These are phyloP conservation scores for Rhizopogon salebrosus DNA, from an alignment of 768 basidiomycete genomes.

Conservation along the genomic window DNA sequence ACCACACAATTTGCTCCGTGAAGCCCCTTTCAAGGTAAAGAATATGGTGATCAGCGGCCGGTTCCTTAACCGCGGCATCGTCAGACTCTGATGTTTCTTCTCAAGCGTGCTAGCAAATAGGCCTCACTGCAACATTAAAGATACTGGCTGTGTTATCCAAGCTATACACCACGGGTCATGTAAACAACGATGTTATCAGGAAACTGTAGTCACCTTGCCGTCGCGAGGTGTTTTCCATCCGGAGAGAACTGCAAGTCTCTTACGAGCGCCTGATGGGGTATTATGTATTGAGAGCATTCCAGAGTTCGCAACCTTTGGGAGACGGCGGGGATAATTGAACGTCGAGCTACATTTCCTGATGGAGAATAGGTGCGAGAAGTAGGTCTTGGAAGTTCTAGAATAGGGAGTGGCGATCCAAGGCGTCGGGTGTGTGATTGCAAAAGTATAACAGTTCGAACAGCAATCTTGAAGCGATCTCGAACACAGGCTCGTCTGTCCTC, in stretches of 20 bases:
- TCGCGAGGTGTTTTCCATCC: slow-evolving; percentile 47
- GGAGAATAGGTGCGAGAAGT: not conserved
- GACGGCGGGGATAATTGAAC: not conserved
- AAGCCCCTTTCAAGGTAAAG: slow-evolving; percentile 49
- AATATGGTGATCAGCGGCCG: slow-evolving; percentile 39
- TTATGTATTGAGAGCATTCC: slow-evolving; percentile 35
- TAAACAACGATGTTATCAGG: slow-evolving; percentile 3
- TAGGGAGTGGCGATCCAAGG: not conserved
- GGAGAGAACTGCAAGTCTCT: slow-evolving; percentile 53
- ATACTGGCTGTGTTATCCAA: slow-evolving; percentile 49
- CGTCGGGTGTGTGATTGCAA: slow-evolving; percentile 16
- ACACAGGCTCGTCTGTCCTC: slow-evolving; percentile 23
- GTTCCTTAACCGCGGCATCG: slow-evolving; percentile 28
- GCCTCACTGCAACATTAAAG: slow-evolving; percentile 40
- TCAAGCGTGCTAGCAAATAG: not conserved
- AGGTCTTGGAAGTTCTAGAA: not conserved
- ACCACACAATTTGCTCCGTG: slow-evolving; percentile 54
- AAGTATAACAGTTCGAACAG: slow-evolving; percentile 46
- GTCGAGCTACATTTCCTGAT: not conserved
- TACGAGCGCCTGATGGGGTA: slow-evolving; percentile 48
- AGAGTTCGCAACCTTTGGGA: slow-evolving; percentile 34
- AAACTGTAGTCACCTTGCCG: slow-evolving; percentile 35
- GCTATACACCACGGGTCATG: slow-evolving; percentile 17
- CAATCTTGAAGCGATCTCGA: slow-evolving; percentile 34
- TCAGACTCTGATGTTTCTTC: slow-evolving; percentile 1